Evolutionary conservation across 2,329 filamentous ascomycete species (phyloP).

Genomic region (Pseudogymnoascus sp.): DNA sequence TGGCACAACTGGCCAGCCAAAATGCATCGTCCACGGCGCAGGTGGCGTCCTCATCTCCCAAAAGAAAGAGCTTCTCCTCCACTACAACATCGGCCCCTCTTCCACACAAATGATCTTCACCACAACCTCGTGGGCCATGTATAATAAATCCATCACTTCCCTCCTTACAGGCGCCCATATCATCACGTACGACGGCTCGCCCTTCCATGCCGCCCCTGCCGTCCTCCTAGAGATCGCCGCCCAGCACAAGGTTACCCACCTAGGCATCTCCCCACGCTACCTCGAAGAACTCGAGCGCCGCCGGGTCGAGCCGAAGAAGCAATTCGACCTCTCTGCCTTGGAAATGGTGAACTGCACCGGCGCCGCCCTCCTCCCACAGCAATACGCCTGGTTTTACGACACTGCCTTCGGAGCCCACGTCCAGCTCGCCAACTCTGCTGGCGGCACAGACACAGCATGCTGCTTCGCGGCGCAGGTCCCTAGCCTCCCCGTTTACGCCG

Average conservation of each 20-base stretch:
- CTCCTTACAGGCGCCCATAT: slow-evolving; percentile 42
- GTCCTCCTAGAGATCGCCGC: slow-evolving; percentile 54
- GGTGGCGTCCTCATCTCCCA: slow-evolving; percentile 54
- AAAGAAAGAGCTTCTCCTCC: slow-evolving; percentile 52
- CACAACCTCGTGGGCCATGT: slow-evolving; percentile 79
- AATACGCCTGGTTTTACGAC: slow-evolving; percentile 69
- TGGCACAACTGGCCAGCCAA: slow-evolving; percentile 72
- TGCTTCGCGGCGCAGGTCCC: slow-evolving; percentile 54
- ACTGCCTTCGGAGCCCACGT: slow-evolving; percentile 53
- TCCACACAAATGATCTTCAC: slow-evolving; percentile 47
- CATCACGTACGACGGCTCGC: slow-evolving; percentile 72
- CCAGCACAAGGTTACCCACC: slow-evolving; percentile 57
- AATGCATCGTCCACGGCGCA: slow-evolving; percentile 71
- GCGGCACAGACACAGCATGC: slow-evolving; percentile 59
- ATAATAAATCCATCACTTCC: slow-evolving; percentile 48
- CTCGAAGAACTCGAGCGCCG: slow-evolving; percentile 62
- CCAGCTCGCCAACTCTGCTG: slow-evolving; percentile 48
- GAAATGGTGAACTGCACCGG: slow-evolving; percentile 61
- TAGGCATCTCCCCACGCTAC: slow-evolving; percentile 69
- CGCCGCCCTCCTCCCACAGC: slow-evolving; percentile 67
- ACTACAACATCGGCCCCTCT: slow-evolving; percentile 37
- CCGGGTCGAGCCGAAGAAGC: slow-evolving; percentile 53
- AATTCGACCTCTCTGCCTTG: slow-evolving; percentile 47
- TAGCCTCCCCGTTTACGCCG: slow-evolving; percentile 54
- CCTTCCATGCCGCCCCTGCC: slow-evolving; percentile 59